Evolutionary conservation across 2,329 filamentous ascomycete species (phyloP).

Genomic region (Colletotrichum sp.): DNA sequence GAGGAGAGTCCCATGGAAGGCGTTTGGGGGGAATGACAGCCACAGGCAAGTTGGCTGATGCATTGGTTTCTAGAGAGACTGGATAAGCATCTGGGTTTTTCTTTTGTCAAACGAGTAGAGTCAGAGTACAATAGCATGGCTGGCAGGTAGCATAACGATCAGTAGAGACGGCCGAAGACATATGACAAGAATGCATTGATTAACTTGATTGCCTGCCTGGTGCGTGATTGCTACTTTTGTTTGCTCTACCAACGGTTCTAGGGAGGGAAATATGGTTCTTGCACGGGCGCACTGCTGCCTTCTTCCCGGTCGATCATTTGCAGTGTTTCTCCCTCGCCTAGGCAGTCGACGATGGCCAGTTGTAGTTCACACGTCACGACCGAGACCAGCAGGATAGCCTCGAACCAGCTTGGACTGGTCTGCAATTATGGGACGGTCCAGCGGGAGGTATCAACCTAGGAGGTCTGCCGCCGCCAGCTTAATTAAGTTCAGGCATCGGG

Average conservation of each 20-base stretch:
- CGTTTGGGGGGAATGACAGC: not conserved
- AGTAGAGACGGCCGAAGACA: slow-evolving; percentile 11
- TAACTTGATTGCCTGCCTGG: not conserved
- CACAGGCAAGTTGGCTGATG: not conserved
- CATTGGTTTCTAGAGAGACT: not conserved
- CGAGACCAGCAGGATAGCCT: not conserved
- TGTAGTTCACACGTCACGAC: not conserved
- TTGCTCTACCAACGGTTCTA: not conserved
- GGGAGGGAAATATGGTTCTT: not conserved
- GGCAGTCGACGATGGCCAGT: not conserved
- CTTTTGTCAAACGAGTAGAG: slow-evolving; percentile 8
- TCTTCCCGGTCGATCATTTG: not conserved
- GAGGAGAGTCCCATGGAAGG: not conserved
- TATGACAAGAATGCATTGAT: not conserved
- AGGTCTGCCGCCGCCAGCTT: not conserved
- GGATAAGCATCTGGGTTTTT: not conserved
- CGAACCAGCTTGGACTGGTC: not conserved
- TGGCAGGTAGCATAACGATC: slow-evolving; percentile 1
- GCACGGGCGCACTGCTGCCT: not conserved
- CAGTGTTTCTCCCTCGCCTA: not conserved
- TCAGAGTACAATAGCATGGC: slow-evolving; percentile 1
- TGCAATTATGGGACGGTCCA: not conserved
- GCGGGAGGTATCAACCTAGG: not conserved
- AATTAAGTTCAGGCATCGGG: not conserved
- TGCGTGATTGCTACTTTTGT: not conserved